Base-by-base conservation (phyloP, 164 flowering plant species). In the Magnolia changhungtana region DNA sequence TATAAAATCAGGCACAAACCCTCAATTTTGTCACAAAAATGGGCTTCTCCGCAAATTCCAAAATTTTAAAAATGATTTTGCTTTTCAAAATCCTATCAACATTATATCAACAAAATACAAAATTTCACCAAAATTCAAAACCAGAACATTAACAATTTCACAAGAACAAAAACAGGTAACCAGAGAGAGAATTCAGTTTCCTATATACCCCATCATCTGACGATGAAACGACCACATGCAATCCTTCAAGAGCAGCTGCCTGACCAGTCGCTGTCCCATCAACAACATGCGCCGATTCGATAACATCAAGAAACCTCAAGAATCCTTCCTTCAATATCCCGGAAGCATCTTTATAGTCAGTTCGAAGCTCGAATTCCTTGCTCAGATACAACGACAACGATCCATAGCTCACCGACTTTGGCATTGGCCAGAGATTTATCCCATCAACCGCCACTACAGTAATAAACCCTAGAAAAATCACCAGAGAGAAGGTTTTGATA, bases 391-490 rank as follows among this genome's bases (percentile, higher is more conserved):
- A 80, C n/a, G 67, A 82, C 14, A 63, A 67, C 24, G 75, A 50
- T 29, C 95, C 93, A 80, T 83, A 76, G 75, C 72, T 86, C 27
- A 84, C 86, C 0, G 86, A 87, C 50, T 76, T 63, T 4, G 96
- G 98, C 94, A 90, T 87, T 65, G 98, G 98, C 95, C 98, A 92
- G 76, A 93, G 77, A 67, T 86, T 86, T 73, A 88, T 24, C 24
- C 75, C 72, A 71, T 81, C 81, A 49, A 61, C 77, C 55, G 71
- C 75, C 67, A 21, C 77, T 55, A 72, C 31, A 50, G 50, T 16
- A 50, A 70, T 11, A 11, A 9, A 49, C 55, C 49, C 72, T 9
- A 50, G 58, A 69, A 75, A 49, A n/a, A 27, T 37, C 31, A 55
- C 45, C 6, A 74, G 55, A 20, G n/a, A 75, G n/a, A 29, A 69